These are phyloP conservation scores for Thielaviopsis populi DNA, from an alignment of 2,329 filamentous ascomycete species.

Conservation along the genomic window DNA sequence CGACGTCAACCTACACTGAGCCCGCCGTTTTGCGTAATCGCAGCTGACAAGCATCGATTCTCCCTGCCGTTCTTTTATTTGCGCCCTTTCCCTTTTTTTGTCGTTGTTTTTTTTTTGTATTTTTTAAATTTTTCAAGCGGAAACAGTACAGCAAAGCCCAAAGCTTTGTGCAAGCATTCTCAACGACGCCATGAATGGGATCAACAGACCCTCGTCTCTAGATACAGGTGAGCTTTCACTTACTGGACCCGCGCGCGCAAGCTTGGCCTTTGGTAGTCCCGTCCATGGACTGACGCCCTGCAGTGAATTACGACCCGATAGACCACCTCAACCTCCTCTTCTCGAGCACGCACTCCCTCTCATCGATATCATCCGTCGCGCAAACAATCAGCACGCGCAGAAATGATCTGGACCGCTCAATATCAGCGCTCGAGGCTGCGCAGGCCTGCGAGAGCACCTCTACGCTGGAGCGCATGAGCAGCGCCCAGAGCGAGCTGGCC, in stretches of 20 bases:
- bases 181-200: slow-evolving; percentile 13
- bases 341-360: slow-evolving; percentile 71
- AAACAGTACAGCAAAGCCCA: neutral
- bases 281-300: slow-evolving; percentile 18
- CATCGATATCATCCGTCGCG: slow-evolving; percentile 61
- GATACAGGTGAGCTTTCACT: slow-evolving; percentile 29
- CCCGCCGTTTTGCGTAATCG: neutral
- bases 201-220: slow-evolving; percentile 27
- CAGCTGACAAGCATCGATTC: neutral
- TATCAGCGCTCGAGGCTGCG: slow-evolving; percentile 54
- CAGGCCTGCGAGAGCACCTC: slow-evolving; percentile 78
- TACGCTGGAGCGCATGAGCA: slow-evolving; percentile 80
- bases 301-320: slow-evolving; percentile 77
- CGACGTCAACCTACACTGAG: neutral
- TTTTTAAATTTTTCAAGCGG: too few species aligned
- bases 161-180: neutral
- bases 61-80: neutral
- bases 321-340: slow-evolving; percentile 89
- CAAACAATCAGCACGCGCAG: slow-evolving; percentile 58
- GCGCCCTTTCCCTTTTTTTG: neutral
- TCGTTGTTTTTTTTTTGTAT: neutral
- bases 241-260: neutral
- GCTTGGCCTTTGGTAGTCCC: slow-evolving; percentile 10
- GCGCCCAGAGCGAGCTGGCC: slow-evolving; percentile 76
- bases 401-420: slow-evolving; percentile 67